Evolutionary conservation across 1,284 basidiomycete species (phyloP).

Genomic region (Microbotryum lychnidis-dioicae): DNA sequence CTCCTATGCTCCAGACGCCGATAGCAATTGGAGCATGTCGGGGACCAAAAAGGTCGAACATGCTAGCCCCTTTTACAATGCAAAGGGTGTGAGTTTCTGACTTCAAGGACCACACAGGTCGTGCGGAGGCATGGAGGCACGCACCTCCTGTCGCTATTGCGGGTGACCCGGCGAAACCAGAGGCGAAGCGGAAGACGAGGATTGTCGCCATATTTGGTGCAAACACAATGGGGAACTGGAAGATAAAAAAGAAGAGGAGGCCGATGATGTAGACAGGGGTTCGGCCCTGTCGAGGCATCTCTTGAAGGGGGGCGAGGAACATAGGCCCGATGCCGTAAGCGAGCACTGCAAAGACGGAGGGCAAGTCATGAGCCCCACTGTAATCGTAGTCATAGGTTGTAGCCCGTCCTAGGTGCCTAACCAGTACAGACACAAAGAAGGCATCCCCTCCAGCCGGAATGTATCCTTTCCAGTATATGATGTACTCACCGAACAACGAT

Average conservation of each 20-base stretch:
- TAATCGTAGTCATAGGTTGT: no score
- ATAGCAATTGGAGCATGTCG: constrained; percentile 35
- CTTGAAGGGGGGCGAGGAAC: constrained; percentile 37
- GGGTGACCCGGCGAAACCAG: constrained; percentile 41
- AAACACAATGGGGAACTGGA: constrained; percentile 25
- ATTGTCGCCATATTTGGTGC: constrained; percentile 30
- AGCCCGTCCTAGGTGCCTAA: no score
- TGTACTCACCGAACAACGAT: constrained; percentile 13
- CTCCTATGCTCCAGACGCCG: constrained; percentile 32
- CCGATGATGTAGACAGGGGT: constrained; percentile 32
- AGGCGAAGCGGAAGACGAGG: constrained; percentile 34
- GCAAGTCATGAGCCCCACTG: no score
- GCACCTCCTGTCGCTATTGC: constrained; percentile 41
- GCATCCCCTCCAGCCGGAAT: no score
- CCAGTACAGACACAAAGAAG: no score
- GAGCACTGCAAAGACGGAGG: neutral
- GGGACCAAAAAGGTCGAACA: constrained; percentile 35
- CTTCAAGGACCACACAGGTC: constrained; percentile 1
- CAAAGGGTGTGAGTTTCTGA: neutral
- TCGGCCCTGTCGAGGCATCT: constrained; percentile 24
- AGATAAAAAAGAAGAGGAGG: constrained; percentile 15
- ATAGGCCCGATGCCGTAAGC: constrained; percentile 33
- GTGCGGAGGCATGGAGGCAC: neutral
- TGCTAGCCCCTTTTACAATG: constrained; percentile 28
- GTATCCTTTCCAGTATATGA: no score